These are phyloP conservation scores for Globisporangium nagaii DNA, from an alignment of 352 stramenopile genomes.

Conservation along the genomic window DNA sequence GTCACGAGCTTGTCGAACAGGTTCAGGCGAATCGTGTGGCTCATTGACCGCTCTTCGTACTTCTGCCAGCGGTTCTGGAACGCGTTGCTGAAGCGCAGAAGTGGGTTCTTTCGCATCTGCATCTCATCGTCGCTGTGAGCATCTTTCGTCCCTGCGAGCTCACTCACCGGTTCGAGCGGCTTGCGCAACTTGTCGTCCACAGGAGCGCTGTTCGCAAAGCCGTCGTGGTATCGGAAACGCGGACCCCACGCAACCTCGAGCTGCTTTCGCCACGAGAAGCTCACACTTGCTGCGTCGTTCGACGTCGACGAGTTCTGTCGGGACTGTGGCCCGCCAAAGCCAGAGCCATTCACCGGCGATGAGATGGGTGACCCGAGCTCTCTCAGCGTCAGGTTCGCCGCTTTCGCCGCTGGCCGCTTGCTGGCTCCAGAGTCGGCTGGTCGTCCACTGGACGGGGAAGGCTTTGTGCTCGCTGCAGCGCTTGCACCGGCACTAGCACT, in stretches of 20 bases:
- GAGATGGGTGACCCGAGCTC: conserved; percentile 10
- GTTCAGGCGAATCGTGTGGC: conserved; percentile 41
- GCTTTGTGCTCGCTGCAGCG: background rate
- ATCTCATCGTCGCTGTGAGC: background rate
- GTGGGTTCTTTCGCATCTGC: conserved; percentile 24
- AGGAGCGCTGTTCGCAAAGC: background rate
- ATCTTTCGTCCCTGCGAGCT: background rate
- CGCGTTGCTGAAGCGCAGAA: conserved; percentile 40
- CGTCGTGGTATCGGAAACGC: conserved; percentile 39
- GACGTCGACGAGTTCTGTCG: conserved; percentile 16
- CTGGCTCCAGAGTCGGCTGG: background rate
- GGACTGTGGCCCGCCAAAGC: conserved; percentile 2
- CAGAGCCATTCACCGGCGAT: conserved; percentile 11
- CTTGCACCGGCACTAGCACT: background rate
- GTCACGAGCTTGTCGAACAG: conserved; percentile 42
- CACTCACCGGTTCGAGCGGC: background rate
- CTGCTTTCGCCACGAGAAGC: conserved; percentile 49
- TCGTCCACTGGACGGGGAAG: background rate
- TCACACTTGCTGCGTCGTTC: conserved; percentile 21
- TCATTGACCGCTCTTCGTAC: conserved; percentile 53
- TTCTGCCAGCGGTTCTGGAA: conserved; percentile 42
- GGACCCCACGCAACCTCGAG: conserved; percentile 54
- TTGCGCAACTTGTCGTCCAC: background rate
- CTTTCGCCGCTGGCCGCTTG: conserved; percentile 1
- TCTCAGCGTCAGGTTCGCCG: conserved; percentile 1